These are phyloP conservation scores for Rhizopus stolonifer DNA, from an alignment of 371 early-diverging fungal species.

Conservation along the genomic window DNA sequence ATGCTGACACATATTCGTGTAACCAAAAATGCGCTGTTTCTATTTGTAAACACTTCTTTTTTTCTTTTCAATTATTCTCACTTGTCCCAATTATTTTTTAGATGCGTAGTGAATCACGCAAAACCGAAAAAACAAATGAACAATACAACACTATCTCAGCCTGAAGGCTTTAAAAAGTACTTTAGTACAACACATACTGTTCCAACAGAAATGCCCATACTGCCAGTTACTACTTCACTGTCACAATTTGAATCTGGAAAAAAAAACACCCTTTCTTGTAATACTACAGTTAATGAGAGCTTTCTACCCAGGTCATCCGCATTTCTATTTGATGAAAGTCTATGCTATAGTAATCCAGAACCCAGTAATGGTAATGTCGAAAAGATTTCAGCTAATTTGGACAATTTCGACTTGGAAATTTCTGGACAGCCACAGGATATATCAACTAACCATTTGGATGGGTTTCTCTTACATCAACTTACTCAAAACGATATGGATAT, in stretches of 20 bases:
- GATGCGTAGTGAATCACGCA: conserved; percentile 1
- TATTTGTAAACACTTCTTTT: background rate
- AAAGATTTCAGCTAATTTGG: background rate
- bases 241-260: background rate
- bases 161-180: background rate
- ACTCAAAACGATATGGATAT: background rate
- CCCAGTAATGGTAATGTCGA: background rate
- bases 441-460: background rate
- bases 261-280: background rate
- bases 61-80: background rate
- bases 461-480: background rate
- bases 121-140: background rate
- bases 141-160: background rate
- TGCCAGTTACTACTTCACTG: background rate
- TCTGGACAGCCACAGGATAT: background rate
- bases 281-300: background rate
- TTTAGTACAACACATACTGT: background rate
- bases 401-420: background rate
- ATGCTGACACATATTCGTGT: background rate
- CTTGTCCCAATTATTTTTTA: background rate
- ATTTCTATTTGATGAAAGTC: background rate
- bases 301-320: background rate
- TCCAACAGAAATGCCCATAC: background rate
- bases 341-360: background rate
- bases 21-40: background rate